Percentiles rank a stretch among this genome's conserved stretches.
Conservation (phyloP, 2,329 filamentous ascomycete species). For the Pestalotiopsis sp. region DNA sequence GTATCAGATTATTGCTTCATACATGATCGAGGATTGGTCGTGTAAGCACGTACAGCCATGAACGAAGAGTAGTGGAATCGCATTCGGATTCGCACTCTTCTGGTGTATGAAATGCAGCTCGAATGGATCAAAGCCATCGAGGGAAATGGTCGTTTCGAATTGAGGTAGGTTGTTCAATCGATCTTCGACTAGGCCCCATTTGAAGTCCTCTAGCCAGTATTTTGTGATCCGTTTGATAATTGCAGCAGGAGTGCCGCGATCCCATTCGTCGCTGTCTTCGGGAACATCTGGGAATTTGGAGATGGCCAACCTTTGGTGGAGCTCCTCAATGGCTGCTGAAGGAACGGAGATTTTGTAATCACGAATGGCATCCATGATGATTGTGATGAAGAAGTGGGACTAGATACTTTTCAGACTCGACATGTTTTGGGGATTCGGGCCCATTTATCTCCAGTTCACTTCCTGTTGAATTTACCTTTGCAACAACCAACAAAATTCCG, state of each 20-base stretch:
- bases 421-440: too few relatives aligned
- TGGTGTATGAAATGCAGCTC: conserved; percentile 23
- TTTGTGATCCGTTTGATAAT: background rate
- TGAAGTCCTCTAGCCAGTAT: background rate
- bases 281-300: background rate
- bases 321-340: background rate
- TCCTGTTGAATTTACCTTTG: too few relatives aligned
- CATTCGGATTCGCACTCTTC: conserved; percentile 5
- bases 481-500: too few relatives aligned
- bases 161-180: conserved; percentile 16
- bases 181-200: conserved; percentile 16
- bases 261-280: background rate
- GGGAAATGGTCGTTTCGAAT: conserved; percentile 17
- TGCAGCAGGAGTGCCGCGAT: background rate
- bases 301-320: background rate
- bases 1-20: background rate
- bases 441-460: too few relatives aligned
- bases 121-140: conserved; percentile 19
- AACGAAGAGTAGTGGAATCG: conserved; percentile 21
- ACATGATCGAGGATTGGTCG: background rate
- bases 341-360: background rate
- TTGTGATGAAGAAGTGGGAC: too few relatives aligned
- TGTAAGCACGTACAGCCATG: conserved; percentile 18
- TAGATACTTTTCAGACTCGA: too few relatives aligned
- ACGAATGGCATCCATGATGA: background rate